Evolutionary conservation across 345 rosid species (phyloP).

Genomic region (Syzygium jambos): DNA sequence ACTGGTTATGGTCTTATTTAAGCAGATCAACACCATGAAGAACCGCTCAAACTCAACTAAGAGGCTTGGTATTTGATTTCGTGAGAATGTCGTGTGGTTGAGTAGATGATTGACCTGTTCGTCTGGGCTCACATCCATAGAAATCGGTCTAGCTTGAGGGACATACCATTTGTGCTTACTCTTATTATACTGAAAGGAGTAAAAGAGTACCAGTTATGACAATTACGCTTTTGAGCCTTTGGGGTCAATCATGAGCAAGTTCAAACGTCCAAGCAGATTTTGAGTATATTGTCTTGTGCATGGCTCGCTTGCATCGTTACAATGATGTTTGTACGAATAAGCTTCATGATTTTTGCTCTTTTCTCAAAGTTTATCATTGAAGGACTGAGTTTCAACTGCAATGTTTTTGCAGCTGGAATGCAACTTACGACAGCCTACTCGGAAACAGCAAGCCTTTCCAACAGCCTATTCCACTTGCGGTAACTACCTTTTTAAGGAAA

Average conservation of each 20-base stretch:
- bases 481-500: background rate
- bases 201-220: background rate
- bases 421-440: slow-evolving; percentile 21
- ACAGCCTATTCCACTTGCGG: slow-evolving; percentile 21
- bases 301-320: background rate
- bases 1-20: background rate
- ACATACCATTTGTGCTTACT: background rate
- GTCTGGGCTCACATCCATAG: background rate
- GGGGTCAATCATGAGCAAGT: background rate
- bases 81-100: background rate
- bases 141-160: background rate
- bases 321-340: background rate
- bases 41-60: background rate
- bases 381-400: background rate
- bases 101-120: background rate
- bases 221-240: background rate
- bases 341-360: background rate
- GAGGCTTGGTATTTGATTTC: background rate
- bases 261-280: background rate
- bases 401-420: slow-evolving; percentile 14
- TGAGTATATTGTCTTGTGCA: background rate
- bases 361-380: background rate
- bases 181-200: background rate
- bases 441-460: slow-evolving; percentile 19
- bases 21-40: background rate